phyloP scores from a whole-genome alignment of 2,329 filamentous ascomycete species.

The Pezicula neosporulosa region DNA sequence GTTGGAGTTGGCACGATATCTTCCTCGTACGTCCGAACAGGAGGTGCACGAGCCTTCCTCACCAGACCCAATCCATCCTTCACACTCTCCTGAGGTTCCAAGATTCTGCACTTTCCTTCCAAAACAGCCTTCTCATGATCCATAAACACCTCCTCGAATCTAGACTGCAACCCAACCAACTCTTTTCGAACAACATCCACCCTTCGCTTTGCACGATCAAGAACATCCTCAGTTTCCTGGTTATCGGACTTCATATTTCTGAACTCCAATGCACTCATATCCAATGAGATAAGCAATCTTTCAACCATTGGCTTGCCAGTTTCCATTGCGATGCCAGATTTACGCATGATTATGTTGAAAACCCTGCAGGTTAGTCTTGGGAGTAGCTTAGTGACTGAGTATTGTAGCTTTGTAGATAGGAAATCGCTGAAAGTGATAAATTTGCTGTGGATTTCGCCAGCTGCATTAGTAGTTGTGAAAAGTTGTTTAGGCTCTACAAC shows the following conservation, averaged over 20 bases:
- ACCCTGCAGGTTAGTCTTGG: slow-evolving; percentile 13
- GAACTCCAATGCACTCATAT: slow-evolving; percentile 1
- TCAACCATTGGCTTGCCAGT: background rate
- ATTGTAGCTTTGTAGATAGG: slow-evolving; percentile 6
- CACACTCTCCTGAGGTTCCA: background rate
- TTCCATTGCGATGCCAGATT: background rate
- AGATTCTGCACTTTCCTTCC: slow-evolving; percentile 10
- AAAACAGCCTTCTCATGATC: slow-evolving; percentile 12
- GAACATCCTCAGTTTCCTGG: slow-evolving; percentile 4
- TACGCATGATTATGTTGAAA: slow-evolving; percentile 22
- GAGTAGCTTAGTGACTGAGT: slow-evolving; percentile 17
- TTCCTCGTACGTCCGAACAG: background rate
- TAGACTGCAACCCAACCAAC: slow-evolving; percentile 15
- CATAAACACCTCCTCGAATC: slow-evolving; percentile 17
- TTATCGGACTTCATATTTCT: background rate
- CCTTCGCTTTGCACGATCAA: slow-evolving; percentile 1
- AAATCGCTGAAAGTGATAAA: slow-evolving; percentile 21
- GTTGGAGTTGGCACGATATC: background rate
- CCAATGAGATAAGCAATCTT: slow-evolving; percentile 10
- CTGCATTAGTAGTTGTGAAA: slow-evolving; percentile 7
- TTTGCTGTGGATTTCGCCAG: slow-evolving; percentile 8
- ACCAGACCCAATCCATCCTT: background rate
- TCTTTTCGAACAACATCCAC: slow-evolving; percentile 5
- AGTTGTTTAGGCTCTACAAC: slow-evolving; percentile 13
- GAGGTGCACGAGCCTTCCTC: background rate